Conservation (phyloP, 2,329 filamentous ascomycete genomes). For the Arthrobotrys megalospora region DNA sequence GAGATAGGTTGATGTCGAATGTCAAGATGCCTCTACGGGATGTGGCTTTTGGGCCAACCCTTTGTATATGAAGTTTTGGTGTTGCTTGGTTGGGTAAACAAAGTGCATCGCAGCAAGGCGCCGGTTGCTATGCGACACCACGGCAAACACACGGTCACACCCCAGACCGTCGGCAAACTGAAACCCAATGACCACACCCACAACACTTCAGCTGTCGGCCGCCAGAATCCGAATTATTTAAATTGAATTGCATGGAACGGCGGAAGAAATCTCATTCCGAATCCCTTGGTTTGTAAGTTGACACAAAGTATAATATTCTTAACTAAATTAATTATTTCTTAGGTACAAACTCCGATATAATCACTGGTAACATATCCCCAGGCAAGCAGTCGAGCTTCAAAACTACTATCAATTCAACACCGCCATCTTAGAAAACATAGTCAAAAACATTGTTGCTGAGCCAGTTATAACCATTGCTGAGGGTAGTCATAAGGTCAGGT, state of each 20-base stretch:
- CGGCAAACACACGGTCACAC: constrained; percentile 3
- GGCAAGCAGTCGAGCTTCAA: too few relatives aligned
- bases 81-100: constrained; percentile 56
- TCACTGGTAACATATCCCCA: too few relatives aligned
- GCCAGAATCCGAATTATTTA: too few relatives aligned
- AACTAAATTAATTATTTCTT: too few relatives aligned
- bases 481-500: neutral
- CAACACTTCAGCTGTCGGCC: neutral
- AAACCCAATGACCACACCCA: constrained; percentile 29
- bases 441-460: neutral
- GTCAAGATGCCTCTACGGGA: constrained; percentile 34
- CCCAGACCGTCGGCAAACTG: constrained; percentile 2
- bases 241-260: too few relatives aligned
- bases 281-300: too few relatives aligned
- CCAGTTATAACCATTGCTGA: neutral
- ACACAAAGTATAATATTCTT: too few relatives aligned
- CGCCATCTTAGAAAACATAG: too few relatives aligned
- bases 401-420: neutral
- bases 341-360: too few relatives aligned
- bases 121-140: constrained; percentile 59
- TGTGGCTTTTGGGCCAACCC: constrained; percentile 44
- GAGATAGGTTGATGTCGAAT: constrained; percentile 35
- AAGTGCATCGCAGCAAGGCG: neutral
- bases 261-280: too few relatives aligned
- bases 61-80: constrained; percentile 55